A percentile compares a stretch with the other conserved stretches of the same genome.
These are phyloP conservation scores for Pseudonitzschia multiseries DNA, from an alignment of 108 stramenopile genomes.

Conservation along the genomic window DNA sequence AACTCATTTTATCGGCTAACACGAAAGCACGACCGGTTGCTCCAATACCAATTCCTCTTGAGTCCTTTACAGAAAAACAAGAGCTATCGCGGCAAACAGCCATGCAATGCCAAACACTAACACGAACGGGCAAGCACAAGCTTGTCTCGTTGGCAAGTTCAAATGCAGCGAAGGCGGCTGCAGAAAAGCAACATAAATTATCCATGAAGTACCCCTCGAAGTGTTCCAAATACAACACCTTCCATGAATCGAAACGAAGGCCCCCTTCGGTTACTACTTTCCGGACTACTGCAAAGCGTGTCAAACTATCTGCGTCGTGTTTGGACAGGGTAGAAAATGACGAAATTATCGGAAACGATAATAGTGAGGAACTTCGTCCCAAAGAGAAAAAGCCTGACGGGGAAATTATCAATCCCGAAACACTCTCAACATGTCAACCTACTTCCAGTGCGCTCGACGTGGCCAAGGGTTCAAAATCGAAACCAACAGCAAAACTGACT, in stretches of 20 bases:
- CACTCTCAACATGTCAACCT: neutral
- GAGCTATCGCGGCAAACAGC: neutral
- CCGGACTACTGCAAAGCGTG: neutral
- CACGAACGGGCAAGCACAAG: constrained; percentile 16
- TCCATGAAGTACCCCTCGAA: neutral
- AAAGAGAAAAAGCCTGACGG: neutral
- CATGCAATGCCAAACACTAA: constrained; percentile 1
- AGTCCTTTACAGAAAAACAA: neutral
- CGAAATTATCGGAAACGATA: neutral
- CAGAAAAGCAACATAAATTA: neutral
- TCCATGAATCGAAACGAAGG: neutral
- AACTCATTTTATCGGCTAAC: constrained; percentile 19
- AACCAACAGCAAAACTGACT: constrained; percentile 36
- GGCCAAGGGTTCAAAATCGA: neutral
- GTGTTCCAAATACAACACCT: neutral
- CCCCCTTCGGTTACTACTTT: too few relatives aligned
- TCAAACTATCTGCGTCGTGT: neutral
- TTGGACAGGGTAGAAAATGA: neutral
- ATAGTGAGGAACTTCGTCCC: neutral
- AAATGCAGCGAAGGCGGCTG: neutral
- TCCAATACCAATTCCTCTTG: neutral
- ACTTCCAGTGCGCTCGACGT: neutral
- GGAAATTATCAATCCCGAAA: neutral
- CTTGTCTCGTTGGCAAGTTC: neutral
- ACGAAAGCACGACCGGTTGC: neutral